A percentile compares a stretch with the other conserved stretches of the same genome.
Conservation (phyloP, 176 grass and related monocot genomes). For the Paspalum vaginatum region DNA sequence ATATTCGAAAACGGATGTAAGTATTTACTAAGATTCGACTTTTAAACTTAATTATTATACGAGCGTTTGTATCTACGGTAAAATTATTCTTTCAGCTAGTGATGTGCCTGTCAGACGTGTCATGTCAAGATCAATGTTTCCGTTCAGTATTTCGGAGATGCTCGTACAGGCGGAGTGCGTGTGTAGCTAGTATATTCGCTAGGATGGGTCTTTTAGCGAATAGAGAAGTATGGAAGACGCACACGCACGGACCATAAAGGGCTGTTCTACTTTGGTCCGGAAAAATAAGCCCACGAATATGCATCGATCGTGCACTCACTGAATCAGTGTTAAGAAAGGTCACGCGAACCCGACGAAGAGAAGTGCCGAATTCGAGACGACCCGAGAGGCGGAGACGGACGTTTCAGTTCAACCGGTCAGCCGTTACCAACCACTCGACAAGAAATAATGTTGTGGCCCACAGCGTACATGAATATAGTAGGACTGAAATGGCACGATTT, state of each 20-base stretch:
- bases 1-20: no score
- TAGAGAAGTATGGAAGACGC: not conserved
- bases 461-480: not conserved
- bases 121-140: no score
- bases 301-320: not conserved
- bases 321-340: no score
- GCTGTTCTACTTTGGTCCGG: not conserved
- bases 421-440: not conserved
- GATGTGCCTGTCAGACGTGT: no score
- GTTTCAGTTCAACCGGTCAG: not conserved
- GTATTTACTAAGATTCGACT: no score
- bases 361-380: not conserved
- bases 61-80: no score
- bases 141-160: no score
- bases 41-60: no score
- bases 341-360: not conserved
- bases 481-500: not conserved
- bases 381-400: not conserved
- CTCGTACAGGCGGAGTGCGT: no score
- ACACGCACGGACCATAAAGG: not conserved
- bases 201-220: no score
- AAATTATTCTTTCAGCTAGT: no score
- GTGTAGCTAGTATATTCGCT: no score
- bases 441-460: not conserved
- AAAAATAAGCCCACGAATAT: not conserved